Base-by-base conservation (phyloP, 2,329 filamentous ascomycete species). In the Fusarium sp. region DNA sequence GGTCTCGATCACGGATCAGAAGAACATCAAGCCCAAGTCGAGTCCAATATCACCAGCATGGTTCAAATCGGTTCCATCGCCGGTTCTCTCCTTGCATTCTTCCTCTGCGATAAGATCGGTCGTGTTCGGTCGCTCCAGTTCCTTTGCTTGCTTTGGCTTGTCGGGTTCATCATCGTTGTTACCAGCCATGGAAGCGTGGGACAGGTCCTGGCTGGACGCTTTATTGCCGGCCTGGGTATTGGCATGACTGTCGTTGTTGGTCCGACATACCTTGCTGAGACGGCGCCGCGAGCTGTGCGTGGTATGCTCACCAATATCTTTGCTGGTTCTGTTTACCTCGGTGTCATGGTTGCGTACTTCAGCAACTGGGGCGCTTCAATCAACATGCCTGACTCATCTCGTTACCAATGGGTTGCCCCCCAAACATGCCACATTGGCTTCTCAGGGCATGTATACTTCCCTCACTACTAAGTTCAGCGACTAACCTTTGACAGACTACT, bases 31-130 rank as follows among this genome's bases (percentile, higher is more conserved):
- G 88, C 90, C 52, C 88, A 90, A 77, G 89, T 90, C 79, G 88
- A 90, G 79, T 88, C 86, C 66, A 93, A 93, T 78, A 90, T 93
- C 60, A 90, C 90, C 1, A 87, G 89, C 30, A 93, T 93, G 91
- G 91, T 93, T 0, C 91, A 93, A 78, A 88, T 93, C 73, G 91
- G 91, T 21, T 90, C 87, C 15, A 90, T 93, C 30, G 88, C 85
- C 5, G 91, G 91, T 23, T 90, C 75, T 84, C 89, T 71, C 84
- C 86, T 42, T 85, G 88, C 47, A 0, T 90, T 90, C 0, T 44
- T 69, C 57, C 49, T 69, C 0, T 69, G 66, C 49, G 66, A 69
- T 9, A 69, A 68, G 43, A 63, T 69, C 0, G 66, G 66, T 5
- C 66, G 66, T 50, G 66, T 69, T 7, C 21, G 66, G 6, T 69